Conservation (phyloP, 805 yeast genomes). For the fission yeast (Schizosaccharomyces pombe) region DNA sequence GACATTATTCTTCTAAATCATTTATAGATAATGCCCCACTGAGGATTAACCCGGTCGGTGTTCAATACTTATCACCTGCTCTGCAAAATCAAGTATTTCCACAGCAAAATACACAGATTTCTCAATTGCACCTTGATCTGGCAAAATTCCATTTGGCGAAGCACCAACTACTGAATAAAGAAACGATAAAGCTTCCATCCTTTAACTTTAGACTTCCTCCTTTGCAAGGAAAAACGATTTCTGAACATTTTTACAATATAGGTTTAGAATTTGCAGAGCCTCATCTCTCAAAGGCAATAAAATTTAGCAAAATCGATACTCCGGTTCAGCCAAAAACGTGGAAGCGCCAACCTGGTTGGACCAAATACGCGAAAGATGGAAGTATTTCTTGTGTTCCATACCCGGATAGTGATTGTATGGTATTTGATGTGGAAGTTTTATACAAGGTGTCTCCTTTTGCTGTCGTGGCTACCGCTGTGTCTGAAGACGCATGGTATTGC, state of each 20-base stretch:
- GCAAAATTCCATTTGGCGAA: conserved; percentile 34
- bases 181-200: conserved; percentile 38
- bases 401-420: conserved; percentile 51
- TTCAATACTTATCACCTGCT: conserved; percentile 43
- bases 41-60: conserved; percentile 51
- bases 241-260: conserved; percentile 56
- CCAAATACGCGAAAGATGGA: conserved; percentile 34
- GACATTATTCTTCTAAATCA: background rate
- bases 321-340: conserved; percentile 28
- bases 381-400: conserved; percentile 33
- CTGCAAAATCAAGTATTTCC: conserved; percentile 45
- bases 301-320: conserved; percentile 18
- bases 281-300: conserved; percentile 29
- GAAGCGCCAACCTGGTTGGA: conserved; percentile 56
- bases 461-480: conserved; percentile 56
- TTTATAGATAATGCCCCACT: background rate
- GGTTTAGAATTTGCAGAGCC: conserved; percentile 40
- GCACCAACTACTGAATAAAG: conserved; percentile 53
- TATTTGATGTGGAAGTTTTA: conserved; percentile 75
- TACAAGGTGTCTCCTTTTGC: conserved; percentile 56
- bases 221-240: conserved; percentile 48
- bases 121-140: conserved; percentile 36
- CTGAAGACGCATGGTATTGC: conserved; percentile 64
- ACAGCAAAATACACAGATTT: conserved; percentile 19
- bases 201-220: conserved; percentile 39